These are phyloP conservation scores for Pholiota adiposa DNA, from an alignment of 1,284 basidiomycete species.

Conservation along the genomic window DNA sequence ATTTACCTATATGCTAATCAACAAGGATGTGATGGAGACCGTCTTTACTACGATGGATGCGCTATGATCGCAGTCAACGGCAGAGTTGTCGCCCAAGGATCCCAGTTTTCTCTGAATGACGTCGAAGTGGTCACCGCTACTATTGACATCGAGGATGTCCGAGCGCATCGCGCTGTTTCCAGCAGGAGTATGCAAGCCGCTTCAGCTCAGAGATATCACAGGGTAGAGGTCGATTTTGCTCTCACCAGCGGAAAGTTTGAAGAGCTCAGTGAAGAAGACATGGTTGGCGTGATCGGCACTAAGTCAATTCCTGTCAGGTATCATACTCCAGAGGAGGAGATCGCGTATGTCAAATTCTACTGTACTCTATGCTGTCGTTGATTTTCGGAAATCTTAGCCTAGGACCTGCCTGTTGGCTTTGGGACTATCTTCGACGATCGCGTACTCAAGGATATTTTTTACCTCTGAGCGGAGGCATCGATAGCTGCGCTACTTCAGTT, in stretches of 20 bases:
- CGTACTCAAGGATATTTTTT: slow-evolving; percentile 95
- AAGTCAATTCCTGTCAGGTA: slow-evolving; percentile 67
- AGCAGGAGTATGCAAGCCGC: slow-evolving; percentile 93
- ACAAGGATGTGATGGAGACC: slow-evolving; percentile 98
- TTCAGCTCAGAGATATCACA: slow-evolving; percentile 69
- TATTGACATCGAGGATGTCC: slow-evolving; percentile 93
- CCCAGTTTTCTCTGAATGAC: slow-evolving; percentile 94
- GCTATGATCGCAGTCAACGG: slow-evolving; percentile 97
- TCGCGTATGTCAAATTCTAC: slow-evolving; percentile 79
- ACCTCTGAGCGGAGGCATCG: slow-evolving; percentile 97
- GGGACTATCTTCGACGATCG: slow-evolving; percentile 97
- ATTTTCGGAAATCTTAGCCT: too few species aligned
- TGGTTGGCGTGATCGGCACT: slow-evolving; percentile 48
- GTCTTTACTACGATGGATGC: slow-evolving; percentile 97
- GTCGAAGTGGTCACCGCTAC: slow-evolving; percentile 97
- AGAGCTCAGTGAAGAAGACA: slow-evolving; percentile 56
- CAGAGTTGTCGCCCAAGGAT: slow-evolving; percentile 89
- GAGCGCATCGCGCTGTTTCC: slow-evolving; percentile 82
- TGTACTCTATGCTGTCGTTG: too few species aligned
- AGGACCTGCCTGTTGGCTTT: slow-evolving; percentile 98
- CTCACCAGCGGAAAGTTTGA: slow-evolving; percentile 78
- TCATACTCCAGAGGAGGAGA: slow-evolving; percentile 94
- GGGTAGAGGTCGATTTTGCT: slow-evolving; percentile 80
- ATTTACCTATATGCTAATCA: slow-evolving; percentile 99
- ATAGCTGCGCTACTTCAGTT: slow-evolving; percentile 94